These are phyloP conservation scores for Ophiostoma sp. DNA, from an alignment of 2,329 filamentous ascomycete species.

Conservation along the genomic window DNA sequence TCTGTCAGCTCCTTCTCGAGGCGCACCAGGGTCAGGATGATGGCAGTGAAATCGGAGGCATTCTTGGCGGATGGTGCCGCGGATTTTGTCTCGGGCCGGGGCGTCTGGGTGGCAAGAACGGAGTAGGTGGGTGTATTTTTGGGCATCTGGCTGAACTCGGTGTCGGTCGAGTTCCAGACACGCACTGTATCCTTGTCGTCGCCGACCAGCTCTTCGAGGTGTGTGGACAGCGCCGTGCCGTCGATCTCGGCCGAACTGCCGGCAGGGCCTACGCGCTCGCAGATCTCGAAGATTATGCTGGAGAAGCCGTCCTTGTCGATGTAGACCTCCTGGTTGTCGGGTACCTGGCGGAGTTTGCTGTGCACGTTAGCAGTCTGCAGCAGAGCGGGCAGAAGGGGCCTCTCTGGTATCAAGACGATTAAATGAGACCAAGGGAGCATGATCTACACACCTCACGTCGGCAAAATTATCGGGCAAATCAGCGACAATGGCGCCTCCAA, in stretches of 20 bases:
- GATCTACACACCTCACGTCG: constrained; percentile 60
- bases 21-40: constrained; percentile 71
- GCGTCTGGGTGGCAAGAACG: constrained; percentile 61
- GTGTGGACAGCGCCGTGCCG: constrained; percentile 63
- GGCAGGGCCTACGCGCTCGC: constrained; percentile 64
- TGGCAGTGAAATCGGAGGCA: constrained; percentile 61
- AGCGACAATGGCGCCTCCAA: constrained; percentile 65
- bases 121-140: constrained; percentile 58
- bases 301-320: constrained; percentile 79
- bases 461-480: constrained; percentile 64
- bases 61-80: constrained; percentile 32
- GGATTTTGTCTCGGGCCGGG: constrained; percentile 34
- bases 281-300: constrained; percentile 84
- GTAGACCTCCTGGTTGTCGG: constrained; percentile 88
- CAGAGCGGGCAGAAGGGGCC: neutral
- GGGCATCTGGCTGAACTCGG: constrained; percentile 46
- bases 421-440: neutral
- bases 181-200: constrained; percentile 58
- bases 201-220: constrained; percentile 64
- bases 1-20: constrained; percentile 73
- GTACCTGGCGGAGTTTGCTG: constrained; percentile 68
- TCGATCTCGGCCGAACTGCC: constrained; percentile 56
- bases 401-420: neutral
- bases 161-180: constrained; percentile 61
- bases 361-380: neutral